Evolutionary conservation across 1,284 basidiomycete species (phyloP).

Genomic region (Boletus calvinii): DNA sequence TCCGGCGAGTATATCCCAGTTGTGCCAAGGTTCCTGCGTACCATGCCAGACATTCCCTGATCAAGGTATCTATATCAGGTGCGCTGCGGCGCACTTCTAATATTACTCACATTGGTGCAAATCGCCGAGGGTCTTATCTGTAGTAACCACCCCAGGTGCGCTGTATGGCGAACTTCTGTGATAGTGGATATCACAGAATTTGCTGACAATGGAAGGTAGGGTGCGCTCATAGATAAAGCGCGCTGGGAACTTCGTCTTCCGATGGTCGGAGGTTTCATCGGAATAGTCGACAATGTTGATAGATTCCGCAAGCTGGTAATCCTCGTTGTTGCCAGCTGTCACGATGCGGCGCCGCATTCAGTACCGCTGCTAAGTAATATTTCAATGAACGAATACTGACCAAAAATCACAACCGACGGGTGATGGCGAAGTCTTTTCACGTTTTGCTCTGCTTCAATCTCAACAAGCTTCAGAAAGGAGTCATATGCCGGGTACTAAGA

Average conservation of each 20-base stretch:
- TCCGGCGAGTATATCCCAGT: constrained; percentile 83
- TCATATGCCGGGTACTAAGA: constrained; percentile 74
- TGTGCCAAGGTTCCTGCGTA: constrained; percentile 83
- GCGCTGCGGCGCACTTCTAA: not conserved
- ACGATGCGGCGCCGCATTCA: constrained; percentile 3
- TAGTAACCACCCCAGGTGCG: constrained; percentile 70
- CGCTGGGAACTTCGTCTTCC: constrained; percentile 81
- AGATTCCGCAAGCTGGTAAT: constrained; percentile 81
- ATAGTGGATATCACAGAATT: constrained; percentile 69
- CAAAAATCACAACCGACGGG: constrained; percentile 80
- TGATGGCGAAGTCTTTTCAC: constrained; percentile 75
- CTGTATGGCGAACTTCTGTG: constrained; percentile 87
- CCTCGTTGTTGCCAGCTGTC: constrained; percentile 87
- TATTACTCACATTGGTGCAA: constrained; percentile 73
- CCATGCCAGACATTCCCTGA: constrained; percentile 92
- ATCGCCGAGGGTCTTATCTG: constrained; percentile 78
- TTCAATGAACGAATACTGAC: constrained; percentile 39
- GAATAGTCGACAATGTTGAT: constrained; percentile 77
- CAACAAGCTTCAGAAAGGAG: constrained; percentile 63
- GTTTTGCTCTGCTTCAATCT: constrained; percentile 69
- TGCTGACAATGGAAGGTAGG: constrained; percentile 69
- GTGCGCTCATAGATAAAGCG: constrained; percentile 85
- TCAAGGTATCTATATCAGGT: not conserved
- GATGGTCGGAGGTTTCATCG: constrained; percentile 79
- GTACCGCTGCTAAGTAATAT: not conserved